Evolutionary conservation across 2,329 filamentous ascomycete species (phyloP), one percentile per base, ranked within the genome.

Genomic region (Xylariaceae sp.): DNA sequence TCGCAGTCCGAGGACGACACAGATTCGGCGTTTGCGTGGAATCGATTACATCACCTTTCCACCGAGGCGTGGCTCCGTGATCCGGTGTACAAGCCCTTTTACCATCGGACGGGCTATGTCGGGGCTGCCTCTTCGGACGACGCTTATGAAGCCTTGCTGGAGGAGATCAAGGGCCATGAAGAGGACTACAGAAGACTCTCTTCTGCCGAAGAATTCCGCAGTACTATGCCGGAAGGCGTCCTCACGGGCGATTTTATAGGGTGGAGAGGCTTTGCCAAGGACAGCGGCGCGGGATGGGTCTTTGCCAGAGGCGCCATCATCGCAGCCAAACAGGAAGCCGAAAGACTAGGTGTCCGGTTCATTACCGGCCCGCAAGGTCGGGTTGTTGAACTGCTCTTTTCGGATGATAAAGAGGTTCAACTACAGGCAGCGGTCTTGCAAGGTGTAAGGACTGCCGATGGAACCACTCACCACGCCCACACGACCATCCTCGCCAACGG

Each of bases 171-270:
- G 28, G 46, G 41, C 9, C 46, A 46, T 12, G 47, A 51, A 33
- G 31, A 45, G 9, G 44, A 51, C 19, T 55, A 50, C 29, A 34
- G 39, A 23, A 38, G 51, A 5, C 50, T 76, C 7, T 57, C 65
- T 5, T 64, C 60, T 0, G 59, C 64, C 1, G 63, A 67, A 19
- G 64, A 69, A 11, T 76, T 76, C 42, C 61, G 62, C 14, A 58
- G 53, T 9, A 70, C 71, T 0, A 75, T 76, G 73, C 70, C 72
- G 1, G 41, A 63, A 8, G 71, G 71, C 3, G 64, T 75, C 0
- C 51, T 74, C 17, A 71, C 69, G 1, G 70, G 71, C 3, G 55
- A 65, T 0, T 71, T 76, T 31, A 60, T 65, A 0, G 61, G 62
- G 5, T 75, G 73, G 72, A 66, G 66, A 47, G 72, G 72, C 9